Base-by-base conservation (phyloP, 75 land plant genomes). In the Cupressus sempervirens region DNA sequence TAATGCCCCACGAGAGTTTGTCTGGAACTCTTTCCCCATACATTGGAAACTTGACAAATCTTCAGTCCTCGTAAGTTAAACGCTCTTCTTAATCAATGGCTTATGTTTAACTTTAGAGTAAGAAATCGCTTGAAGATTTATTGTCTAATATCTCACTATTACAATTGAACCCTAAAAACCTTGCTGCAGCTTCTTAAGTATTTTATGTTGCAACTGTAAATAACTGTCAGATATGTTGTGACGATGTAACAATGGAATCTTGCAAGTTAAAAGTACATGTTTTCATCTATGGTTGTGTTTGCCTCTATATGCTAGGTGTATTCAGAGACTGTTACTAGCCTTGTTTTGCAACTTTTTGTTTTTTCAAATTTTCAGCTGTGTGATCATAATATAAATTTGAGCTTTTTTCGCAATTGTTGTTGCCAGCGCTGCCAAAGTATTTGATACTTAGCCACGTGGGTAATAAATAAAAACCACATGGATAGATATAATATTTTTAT, bases 1-100 rank as follows among this genome's bases (percentile, higher is more conserved):
- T 90, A 9, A 83, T 93, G 84, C 99, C 99, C 16, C 92, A 92
- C 83, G 90, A 92, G 86, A 91, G 89, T 50, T 87, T 97, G 26
- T 94, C 95, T 83, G 99, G 99, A 3, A 86, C 89, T 45, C 93
- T 97, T 8, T 90, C 99, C 46, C 92, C 94, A 83, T 86, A 85
- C 77, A 90, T 97, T 70, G 99, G 94, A 34, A 93, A 94, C 88
- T 88, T 97, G 72, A 89, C 97, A 74, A 97, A 93, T 85, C 93
- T 97, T 34, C 92, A 94, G 76, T 88, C 86, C 82, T 83, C 94
- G 98, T 96, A 84, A 88, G 96, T 86, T 23, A 77, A 40, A 30
- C 23, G 62, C 40, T 29, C 82, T 87, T 76, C 6, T 50, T 12
- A 7, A 87, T 54, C 14, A 72, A 32, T 13, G 74, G 11, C 30